These are phyloP conservation scores for Senecio squalidus DNA, from an alignment of 140 eudicot genomes.

Conservation along the genomic window DNA sequence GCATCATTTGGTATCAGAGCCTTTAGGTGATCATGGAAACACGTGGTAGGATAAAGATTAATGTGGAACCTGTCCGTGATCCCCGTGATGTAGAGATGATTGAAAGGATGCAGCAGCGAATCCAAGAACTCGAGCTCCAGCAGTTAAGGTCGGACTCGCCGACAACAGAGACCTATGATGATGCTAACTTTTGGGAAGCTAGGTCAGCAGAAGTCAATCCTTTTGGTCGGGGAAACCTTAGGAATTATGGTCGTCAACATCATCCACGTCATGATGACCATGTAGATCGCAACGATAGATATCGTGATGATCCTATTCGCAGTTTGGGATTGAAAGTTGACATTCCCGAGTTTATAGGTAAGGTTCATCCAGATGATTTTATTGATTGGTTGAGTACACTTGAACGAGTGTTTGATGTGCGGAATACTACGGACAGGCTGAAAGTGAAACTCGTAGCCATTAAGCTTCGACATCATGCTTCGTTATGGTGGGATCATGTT, in stretches of 20 bases:
- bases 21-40: neutral
- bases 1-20: neutral
- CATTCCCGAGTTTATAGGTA: neutral
- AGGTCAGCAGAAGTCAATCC: no score
- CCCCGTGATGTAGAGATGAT: neutral
- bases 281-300: neutral
- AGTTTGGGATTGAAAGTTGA: neutral
- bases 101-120: neutral
- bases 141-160: neutral
- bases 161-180: neutral
- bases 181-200: no score
- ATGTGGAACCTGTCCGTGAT: neutral
- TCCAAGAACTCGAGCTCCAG: neutral
- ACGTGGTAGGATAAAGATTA: neutral
- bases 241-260: neutral
- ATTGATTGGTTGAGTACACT: neutral
- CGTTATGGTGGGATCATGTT: neutral
- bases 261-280: neutral
- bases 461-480: neutral
- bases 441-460: neutral
- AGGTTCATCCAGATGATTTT: neutral
- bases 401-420: conserved; percentile 4
- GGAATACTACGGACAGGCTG: neutral
- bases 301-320: neutral
- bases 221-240: no score